Evolutionary conservation across 495 filamentous ascomycete species (phyloP), one percentile per base, ranked within the genome.

Genomic region (Massariosphaeria phaeospora): DNA sequence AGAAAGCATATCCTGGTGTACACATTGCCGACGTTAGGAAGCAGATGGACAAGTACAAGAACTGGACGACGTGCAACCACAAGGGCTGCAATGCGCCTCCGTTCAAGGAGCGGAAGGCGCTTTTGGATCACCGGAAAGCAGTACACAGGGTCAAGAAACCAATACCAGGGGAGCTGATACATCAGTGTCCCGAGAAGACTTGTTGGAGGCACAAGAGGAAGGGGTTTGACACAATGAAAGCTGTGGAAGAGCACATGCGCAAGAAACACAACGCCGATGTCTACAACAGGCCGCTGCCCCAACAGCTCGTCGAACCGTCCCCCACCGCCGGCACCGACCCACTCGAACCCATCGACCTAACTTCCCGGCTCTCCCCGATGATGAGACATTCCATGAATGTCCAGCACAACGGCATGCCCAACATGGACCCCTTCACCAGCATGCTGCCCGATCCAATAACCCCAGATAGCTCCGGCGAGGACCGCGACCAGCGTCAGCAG

Each of bases 21-120:
- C 52, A 57, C 41, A 25, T 61, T 23, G 11, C 24, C 6, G 41
- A 46, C 20, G 46, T 61, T 11, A 61, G 55, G 51, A 50, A 44
- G 45, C 44, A 51, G 29, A 55, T 61, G 57, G 57, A 61, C 18
- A 61, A 55, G 45, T 61, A 61, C 38, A 61, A 51, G 27, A 61
- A 53, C 13, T 61, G 56, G 31, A 61, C 57, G 24, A 61, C 52
- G 4, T 55, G 57, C 29, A 55, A 51, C 24, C 48, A 45, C 36
- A 51, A 55, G 20, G 57, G 57, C 6, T 61, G 57, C 46, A 24
- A 39, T 33, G 57, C 57, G 18, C 52, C 44, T 8, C 45, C 51
- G 9, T 61, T 61, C 30, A 20, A 27, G 18, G 46, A 61, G 31
- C 45, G 46, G 20, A 51, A 55, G 44, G 21, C 45, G 5, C 39